These are phyloP conservation scores for Cutaneotrichosporon daszewskae DNA, from an alignment of 1,284 basidiomycete species.

Conservation along the genomic window DNA sequence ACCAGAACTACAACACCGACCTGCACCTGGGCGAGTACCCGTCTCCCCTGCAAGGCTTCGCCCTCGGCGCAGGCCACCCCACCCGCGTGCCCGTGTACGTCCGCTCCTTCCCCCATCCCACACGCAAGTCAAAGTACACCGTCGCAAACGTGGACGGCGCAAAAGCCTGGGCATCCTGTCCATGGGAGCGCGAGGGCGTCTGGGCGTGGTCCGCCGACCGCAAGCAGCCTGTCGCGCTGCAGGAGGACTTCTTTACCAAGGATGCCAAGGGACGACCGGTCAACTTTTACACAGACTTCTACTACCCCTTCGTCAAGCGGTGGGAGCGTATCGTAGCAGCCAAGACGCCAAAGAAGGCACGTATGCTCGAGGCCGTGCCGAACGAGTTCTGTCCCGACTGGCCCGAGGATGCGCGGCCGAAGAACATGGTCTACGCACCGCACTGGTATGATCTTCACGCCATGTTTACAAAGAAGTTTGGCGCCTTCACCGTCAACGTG, in stretches of 20 bases:
- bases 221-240: conserved; percentile 65
- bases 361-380: conserved; percentile 75
- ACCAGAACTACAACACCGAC: conserved; percentile 80
- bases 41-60: conserved; percentile 76
- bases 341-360: conserved; percentile 49
- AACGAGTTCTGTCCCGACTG: conserved; percentile 85
- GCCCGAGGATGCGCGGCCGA: conserved; percentile 58
- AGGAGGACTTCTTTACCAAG: conserved; percentile 78
- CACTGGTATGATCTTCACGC: conserved; percentile 92
- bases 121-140: conserved; percentile 48
- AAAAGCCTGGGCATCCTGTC: conserved; percentile 74
- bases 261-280: conserved; percentile 62
- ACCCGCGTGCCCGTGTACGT: conserved; percentile 67
- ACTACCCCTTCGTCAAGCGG: conserved; percentile 68
- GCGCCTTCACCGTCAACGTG: conserved; percentile 79
- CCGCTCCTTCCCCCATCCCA: conserved; percentile 78
- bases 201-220: conserved; percentile 81
- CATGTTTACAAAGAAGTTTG: conserved; percentile 73
- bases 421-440: conserved; percentile 79
- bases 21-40: conserved; percentile 79
- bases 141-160: conserved; percentile 53
- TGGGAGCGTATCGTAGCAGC: conserved; percentile 65
- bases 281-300: conserved; percentile 79
- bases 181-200: conserved; percentile 88
- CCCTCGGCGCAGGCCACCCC: conserved; percentile 71